phyloP scores from a whole-genome alignment of 1,139 yeast species.

The Nakaseomyces nivariensis region DNA sequence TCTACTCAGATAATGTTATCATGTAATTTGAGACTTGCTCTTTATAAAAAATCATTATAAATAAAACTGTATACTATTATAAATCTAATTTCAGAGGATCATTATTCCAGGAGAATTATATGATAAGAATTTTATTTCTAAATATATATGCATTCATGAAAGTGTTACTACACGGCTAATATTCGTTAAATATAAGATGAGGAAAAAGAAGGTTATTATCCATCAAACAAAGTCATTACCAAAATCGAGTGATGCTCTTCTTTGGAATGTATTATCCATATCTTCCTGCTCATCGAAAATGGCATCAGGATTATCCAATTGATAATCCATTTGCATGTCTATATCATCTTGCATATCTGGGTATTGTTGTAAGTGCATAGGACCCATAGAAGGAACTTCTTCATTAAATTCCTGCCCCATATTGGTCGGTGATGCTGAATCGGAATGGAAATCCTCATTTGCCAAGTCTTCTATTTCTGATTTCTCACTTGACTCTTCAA shows the following conservation, averaged over 20 bases:
- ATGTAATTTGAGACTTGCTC: conserved; percentile 2
- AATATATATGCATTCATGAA: no score
- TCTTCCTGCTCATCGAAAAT: conserved; percentile 25
- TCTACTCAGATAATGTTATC: neutral
- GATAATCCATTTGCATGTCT: conserved; percentile 4
- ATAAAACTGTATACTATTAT: neutral
- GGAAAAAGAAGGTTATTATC: neutral
- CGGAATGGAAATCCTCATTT: conserved; percentile 4
- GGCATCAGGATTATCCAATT: conserved; percentile 13
- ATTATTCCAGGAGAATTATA: neutral
- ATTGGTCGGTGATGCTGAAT: conserved; percentile 1
- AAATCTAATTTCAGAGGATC: neutral
- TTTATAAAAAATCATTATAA: neutral
- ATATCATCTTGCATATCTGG: conserved; percentile 5
- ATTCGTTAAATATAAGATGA: no score
- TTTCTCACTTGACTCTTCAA: conserved; percentile 11
- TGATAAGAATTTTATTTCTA: no score
- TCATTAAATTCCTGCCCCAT: neutral
- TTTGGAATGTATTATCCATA: conserved; percentile 27
- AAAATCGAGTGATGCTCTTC: conserved; percentile 26
- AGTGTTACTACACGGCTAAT: no score
- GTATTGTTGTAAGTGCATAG: neutral
- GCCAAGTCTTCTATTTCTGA: neutral
- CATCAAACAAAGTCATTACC: conserved; percentile 7
- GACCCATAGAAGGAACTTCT: neutral